Conservation (phyloP, 208 protist species). For the Kentomonas sorsogonicus region DNA sequence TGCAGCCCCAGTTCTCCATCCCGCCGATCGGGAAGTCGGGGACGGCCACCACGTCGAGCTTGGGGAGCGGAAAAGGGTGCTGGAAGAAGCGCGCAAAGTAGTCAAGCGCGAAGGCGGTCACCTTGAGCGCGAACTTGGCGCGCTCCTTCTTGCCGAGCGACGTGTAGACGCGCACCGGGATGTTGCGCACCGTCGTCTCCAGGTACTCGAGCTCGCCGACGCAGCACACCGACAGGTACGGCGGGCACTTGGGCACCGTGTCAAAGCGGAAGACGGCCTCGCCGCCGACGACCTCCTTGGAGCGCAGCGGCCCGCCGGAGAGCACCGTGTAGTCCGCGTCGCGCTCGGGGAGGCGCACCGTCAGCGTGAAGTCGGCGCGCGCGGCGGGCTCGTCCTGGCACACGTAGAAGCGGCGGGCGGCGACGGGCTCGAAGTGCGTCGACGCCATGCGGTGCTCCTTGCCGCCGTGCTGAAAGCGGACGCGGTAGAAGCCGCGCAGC, state of each 20-base stretch:
- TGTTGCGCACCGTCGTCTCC: constrained; percentile 39
- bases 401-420: constrained; percentile 93
- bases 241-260: constrained; percentile 85
- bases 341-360: constrained; percentile 62
- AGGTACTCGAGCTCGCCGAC: constrained; percentile 92
- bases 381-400: constrained; percentile 96
- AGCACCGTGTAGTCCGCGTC: constrained; percentile 73
- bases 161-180: constrained; percentile 72
- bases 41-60: constrained; percentile 97
- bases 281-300: constrained; percentile 27
- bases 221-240: constrained; percentile 95
- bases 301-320: constrained; percentile 57
- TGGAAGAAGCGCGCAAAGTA: constrained; percentile 89
- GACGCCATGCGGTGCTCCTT: constrained; percentile 86
- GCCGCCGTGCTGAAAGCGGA: constrained; percentile 56
- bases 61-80: constrained; percentile 92
- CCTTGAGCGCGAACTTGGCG: constrained; percentile 79
- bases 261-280: constrained; percentile 72
- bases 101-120: constrained; percentile 60
- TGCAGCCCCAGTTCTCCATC: constrained; percentile 96
- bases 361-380: constrained; percentile 94
- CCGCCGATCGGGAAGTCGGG: constrained; percentile 95
- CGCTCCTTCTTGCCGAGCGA: constrained; percentile 61
- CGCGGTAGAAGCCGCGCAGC: constrained; percentile 91
- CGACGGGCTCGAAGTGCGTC: constrained; percentile 95